Conservation (phyloP, 2,329 filamentous ascomycete genomes). For the Polychaeton citri region DNA sequence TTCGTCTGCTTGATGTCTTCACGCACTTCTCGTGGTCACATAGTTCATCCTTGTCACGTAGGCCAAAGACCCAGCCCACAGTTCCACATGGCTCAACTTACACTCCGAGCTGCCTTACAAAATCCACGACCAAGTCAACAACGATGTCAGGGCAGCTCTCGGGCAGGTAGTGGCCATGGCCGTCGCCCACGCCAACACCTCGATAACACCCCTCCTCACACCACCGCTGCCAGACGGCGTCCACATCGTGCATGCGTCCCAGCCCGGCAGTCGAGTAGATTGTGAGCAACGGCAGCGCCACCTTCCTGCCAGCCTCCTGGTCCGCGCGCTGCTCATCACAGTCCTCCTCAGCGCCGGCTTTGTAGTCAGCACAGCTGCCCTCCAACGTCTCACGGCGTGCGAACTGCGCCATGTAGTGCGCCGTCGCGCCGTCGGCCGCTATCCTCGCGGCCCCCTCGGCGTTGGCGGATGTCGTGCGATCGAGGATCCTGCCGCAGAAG, state of each 20-base stretch:
- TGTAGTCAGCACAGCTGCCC: constrained; percentile 36
- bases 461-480: constrained; percentile 14
- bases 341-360: constrained; percentile 30
- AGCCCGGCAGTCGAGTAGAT: constrained; percentile 31
- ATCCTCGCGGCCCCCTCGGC: constrained; percentile 17
- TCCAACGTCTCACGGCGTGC: constrained; percentile 28
- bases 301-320: constrained; percentile 30
- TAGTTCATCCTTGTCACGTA: too few relatives aligned
- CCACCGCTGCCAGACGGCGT: constrained; percentile 33
- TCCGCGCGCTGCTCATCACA: constrained; percentile 34
- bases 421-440: constrained; percentile 25
- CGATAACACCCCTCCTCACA: constrained; percentile 20
- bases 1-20: too few relatives aligned
- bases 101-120: constrained; percentile 5
- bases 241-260: constrained; percentile 30
- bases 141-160: constrained; percentile 31
- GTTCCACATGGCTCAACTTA: too few relatives aligned
- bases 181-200: constrained; percentile 21
- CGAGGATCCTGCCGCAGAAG: constrained; percentile 24
- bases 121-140: constrained; percentile 14
- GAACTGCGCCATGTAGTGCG: constrained; percentile 33
- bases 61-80: too few relatives aligned
- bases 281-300: constrained; percentile 29
- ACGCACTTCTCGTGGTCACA: too few relatives aligned
- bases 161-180: constrained; percentile 33